Conservation (phyloP, 1,284 basidiomycete genomes). For the Rhodotorula sp. region DNA sequence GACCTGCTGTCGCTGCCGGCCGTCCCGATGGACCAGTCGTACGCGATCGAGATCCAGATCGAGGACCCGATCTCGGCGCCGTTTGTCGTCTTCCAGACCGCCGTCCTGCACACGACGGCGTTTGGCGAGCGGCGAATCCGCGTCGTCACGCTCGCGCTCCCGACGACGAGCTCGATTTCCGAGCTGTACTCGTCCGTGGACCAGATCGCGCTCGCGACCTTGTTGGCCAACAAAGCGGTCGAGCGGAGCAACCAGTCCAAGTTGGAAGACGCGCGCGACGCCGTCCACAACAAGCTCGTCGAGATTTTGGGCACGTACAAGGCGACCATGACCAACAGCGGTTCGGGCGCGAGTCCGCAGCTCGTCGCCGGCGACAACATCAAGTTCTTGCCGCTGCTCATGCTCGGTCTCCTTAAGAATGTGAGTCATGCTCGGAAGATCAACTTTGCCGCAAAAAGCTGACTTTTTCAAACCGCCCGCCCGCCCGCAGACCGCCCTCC, state of each 20-base stretch:
- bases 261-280: slow-evolving; percentile 89
- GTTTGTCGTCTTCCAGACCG: slow-evolving; percentile 94
- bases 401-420: slow-evolving; percentile 90
- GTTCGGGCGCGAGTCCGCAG: slow-evolving; percentile 89
- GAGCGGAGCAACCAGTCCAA: slow-evolving; percentile 82
- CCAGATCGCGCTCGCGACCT: slow-evolving; percentile 83
- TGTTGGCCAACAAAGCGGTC: slow-evolving; percentile 94
- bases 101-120: slow-evolving; percentile 92
- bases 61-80: slow-evolving; percentile 91
- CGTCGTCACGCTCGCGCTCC: slow-evolving; percentile 87
- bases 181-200: slow-evolving; percentile 95
- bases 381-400: slow-evolving; percentile 86
- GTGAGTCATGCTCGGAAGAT: no score
- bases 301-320: slow-evolving; percentile 92
- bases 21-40: slow-evolving; percentile 94
- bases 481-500: slow-evolving; percentile 69
- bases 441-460: neutral
- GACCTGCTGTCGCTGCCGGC: slow-evolving; percentile 95
- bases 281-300: slow-evolving; percentile 83
- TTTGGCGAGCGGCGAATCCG: slow-evolving; percentile 94
- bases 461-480: neutral
- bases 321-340: slow-evolving; percentile 90
- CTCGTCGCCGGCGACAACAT: slow-evolving; percentile 87
- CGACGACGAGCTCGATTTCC: slow-evolving; percentile 87
- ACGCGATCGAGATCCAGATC: slow-evolving; percentile 94